Evolutionary conservation across 1,284 basidiomycete genomes (phyloP), one percentile per base, ranked within the genome.

Genomic region (Ustilago trichophora): DNA sequence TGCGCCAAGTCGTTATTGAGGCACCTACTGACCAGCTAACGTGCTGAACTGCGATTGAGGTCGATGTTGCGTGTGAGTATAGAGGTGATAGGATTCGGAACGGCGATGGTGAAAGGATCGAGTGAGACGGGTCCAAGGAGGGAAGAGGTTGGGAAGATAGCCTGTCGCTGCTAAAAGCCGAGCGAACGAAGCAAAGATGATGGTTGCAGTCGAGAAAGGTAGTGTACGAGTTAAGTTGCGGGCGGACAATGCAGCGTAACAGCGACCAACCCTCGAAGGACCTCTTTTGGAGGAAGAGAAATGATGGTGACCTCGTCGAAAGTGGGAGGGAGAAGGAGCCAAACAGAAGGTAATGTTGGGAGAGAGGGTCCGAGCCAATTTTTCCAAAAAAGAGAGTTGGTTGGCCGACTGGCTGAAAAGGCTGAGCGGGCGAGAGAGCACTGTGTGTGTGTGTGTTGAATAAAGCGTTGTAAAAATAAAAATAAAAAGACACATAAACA

Each of bases 171-270:
- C 52, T 31, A 38, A 31, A 32, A 41, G 43, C 27, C 47, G 53
- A 51, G 48, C 34, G 49, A 40, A 56, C 60, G 21, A 51, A 44
- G 49, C 60, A 22, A 47, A 50, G 52, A 48, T 55, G 60, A 32
- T 56, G 49, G 35, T 34, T n/a, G n/a, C n/a, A n/a, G 10, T 40
- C 25, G 26, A 41, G 25, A n/a, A 29, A 29, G 22, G 25, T 1
- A 37, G 34, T n/a, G n/a, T n/a, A n/a, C n/a, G n/a, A n/a, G n/a
- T n/a, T n/a, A n/a, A n/a, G n/a, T 21, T 45, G 43, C 43, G 25
- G 22, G 35, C 21, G 32, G 27, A 22, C 26, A 7, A 16, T 41
- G 42, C 38, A 44, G 27, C 21, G 42, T 44, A 29, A 7, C 13
- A 12, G 42, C 19, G 21, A 19, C 42, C n/a, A 32, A 35, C 43